Evolutionary conservation across 208 protist species (phyloP), one percentile per base, ranked within the genome.

Genomic region (Crithidia expoeki): DNA sequence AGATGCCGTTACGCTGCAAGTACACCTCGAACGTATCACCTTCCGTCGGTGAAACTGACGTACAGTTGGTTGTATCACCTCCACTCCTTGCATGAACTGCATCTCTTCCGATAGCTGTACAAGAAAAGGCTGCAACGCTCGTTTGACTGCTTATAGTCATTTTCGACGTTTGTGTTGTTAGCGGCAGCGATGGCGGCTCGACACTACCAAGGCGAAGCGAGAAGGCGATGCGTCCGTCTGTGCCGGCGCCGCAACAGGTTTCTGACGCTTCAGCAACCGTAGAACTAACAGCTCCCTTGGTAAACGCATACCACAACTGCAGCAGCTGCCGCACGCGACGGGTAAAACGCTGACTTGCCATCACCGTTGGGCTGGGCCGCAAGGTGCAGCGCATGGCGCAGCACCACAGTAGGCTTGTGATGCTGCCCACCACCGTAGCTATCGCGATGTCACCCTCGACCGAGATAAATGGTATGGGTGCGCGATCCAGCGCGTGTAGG

Each of bases 401-500:
- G 58, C 62, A 76, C 72, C 72, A 76, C 55, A 76, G 56, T 49
- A 76, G 42, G 10, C 56, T 44, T n/a, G 72, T 53, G 12, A 76
- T 33, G 64, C 72, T 62, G 57, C 63, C 56, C 28, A 30, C 49
- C 47, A 63, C 72, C 9, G 63, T 59, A 17, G 11, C n/a, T 17
- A 28, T 60, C 38, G 72, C 63, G 16, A 76, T 14, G 34, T 55
- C 63, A 25, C 72, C 72, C 0, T 65, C 57, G 14, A 67, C 64
- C 17, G 72, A 70, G 38, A 76, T 27, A 27, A 80, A 68, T 14
- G 74, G 68, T 44, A 80, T 74, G 0, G 69, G 62, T 7, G 62
- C 72, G 7, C 77, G 66, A 21, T 83, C 74, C 28, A 94, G n/a
- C 9, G 70, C 83, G 9, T 51, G 49, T 21, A 89, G 46, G 65